Conservation (phyloP, 768 basidiomycete genomes). For the Boletus barrowsii region DNA sequence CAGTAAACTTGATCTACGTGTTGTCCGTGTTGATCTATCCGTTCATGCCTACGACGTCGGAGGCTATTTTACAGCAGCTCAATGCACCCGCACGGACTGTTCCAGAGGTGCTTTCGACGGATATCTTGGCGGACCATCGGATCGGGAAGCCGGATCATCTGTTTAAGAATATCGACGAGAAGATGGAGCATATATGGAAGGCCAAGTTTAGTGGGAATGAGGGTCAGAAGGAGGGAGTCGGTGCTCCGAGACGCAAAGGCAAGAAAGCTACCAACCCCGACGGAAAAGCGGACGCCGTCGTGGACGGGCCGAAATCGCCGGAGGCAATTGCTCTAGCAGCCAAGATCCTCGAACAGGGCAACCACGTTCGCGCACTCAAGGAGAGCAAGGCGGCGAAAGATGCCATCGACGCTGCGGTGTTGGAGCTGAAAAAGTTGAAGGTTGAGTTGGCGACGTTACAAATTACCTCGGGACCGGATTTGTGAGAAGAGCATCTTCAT, state of each 20-base stretch:
- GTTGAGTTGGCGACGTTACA: slow-evolving; percentile 39
- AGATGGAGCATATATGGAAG: slow-evolving; percentile 81
- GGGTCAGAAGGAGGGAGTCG: slow-evolving; percentile 40
- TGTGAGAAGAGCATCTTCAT: background rate
- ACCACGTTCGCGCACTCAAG: slow-evolving; percentile 70
- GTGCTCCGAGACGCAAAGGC: slow-evolving; percentile 48
- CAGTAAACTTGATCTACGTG: slow-evolving; percentile 89
- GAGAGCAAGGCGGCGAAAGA: slow-evolving; percentile 45
- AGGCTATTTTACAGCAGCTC: slow-evolving; percentile 77
- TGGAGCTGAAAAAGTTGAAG: slow-evolving; percentile 65
- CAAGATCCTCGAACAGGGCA: slow-evolving; percentile 74
- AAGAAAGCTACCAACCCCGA: slow-evolving; percentile 51
- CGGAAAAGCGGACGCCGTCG: slow-evolving; percentile 42
- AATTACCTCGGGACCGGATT: slow-evolving; percentile 5
- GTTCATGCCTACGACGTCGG: slow-evolving; percentile 92
- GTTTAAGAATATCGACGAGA: slow-evolving; percentile 93
- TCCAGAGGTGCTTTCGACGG: slow-evolving; percentile 67
- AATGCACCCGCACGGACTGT: slow-evolving; percentile 85
- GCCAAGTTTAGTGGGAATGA: slow-evolving; percentile 70
- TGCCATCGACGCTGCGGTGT: slow-evolving; percentile 44
- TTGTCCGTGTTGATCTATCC: slow-evolving; percentile 85
- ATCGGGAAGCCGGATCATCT: slow-evolving; percentile 86
- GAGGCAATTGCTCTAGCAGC: slow-evolving; percentile 72
- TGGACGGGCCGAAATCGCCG: slow-evolving; percentile 60
- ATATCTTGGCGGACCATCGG: slow-evolving; percentile 82